Percentiles rank a stretch among this genome's conserved stretches.
These are phyloP conservation scores for Ilyonectria mors-panacis DNA, from an alignment of 2,329 filamentous ascomycete genomes.

Conservation along the genomic window DNA sequence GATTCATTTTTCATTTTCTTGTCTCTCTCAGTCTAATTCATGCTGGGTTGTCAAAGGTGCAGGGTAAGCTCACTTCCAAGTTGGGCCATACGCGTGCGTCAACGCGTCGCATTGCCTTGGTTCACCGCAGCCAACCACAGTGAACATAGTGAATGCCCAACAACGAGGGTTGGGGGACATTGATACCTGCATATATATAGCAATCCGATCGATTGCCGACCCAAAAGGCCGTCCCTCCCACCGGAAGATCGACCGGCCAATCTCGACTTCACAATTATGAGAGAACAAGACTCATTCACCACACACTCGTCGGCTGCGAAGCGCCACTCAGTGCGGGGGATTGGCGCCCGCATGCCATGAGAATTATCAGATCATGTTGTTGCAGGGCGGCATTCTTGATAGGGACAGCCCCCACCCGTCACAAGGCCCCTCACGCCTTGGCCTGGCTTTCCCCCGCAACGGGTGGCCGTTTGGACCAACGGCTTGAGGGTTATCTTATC, in stretches of 20 bases:
- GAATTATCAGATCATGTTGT: constrained; percentile 35
- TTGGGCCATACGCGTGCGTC: neutral
- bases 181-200: neutral
- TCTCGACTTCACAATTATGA: neutral
- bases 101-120: neutral
- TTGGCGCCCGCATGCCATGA: constrained; percentile 1
- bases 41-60: neutral
- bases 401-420: constrained; percentile 15
- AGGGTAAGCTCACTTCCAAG: constrained; percentile 26
- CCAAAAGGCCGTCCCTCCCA: neutral
- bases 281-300: constrained; percentile 12
- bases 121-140: neutral
- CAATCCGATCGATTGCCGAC: constrained; percentile 33
- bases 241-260: neutral
- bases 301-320: constrained; percentile 3
- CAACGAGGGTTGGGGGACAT: constrained; percentile 2
- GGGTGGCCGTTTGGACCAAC: constrained; percentile 11
- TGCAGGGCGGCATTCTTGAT: neutral
- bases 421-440: constrained; percentile 17
- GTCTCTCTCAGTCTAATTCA: neutral
- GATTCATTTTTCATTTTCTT: neutral
- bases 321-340: constrained; percentile 11
- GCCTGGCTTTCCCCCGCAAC: constrained; percentile 17
- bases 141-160: neutral
- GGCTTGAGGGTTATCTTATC: neutral